Base-by-base conservation (phyloP, 1,284 basidiomycete genomes). In the Ganoderma sinense region DNA sequence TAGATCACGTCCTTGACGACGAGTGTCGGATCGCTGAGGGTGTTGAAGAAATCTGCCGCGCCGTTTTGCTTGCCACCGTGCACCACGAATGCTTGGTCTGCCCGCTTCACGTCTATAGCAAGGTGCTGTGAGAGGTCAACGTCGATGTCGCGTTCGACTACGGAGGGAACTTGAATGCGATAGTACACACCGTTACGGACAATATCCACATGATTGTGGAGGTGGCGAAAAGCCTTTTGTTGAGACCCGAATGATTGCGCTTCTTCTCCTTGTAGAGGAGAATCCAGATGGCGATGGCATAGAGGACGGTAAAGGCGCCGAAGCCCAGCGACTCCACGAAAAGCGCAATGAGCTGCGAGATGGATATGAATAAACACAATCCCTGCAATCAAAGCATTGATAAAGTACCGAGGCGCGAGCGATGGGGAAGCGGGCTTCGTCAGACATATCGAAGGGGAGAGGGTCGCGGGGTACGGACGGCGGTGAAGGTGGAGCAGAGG, bases 1-100 rank as follows among this genome's bases (percentile, higher is more conserved):
- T 71, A 74, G 16, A 74, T 63, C 59, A 70, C 73, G 61, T 70
- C 69, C 69, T 74, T 74, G 43, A 69, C 73, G 58, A 74, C 70
- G 29, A 69, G 66, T 0, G 73, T 74, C 11, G 73, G 73, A 58
- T 70, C 66, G 41, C 60, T 69, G 43, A 74, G 66, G 2, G 18
- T 56, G 6, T 55, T 62, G 62, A 71, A 74, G 69, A 70, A 74
- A 23, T 40, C n/a, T 6, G 41, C 23, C 0, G 73, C 70, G 16
- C 73, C 70, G 23, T 41, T 39, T 6, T 69, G 67, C n/a, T 51
- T 67, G 29, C 63, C 64, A 7, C 69, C 73, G 33, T 67, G 41
- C 6, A 66, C 69, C 10, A 74, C 70, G 66, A 71, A 74, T 4
- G 67, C 73, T 39, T 70, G 41, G 2, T 70, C 45, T 1, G 70